phyloP scores from a whole-genome alignment of 2,329 filamentous ascomycete genomes.

The Colletotrichum orbiculare region DNA sequence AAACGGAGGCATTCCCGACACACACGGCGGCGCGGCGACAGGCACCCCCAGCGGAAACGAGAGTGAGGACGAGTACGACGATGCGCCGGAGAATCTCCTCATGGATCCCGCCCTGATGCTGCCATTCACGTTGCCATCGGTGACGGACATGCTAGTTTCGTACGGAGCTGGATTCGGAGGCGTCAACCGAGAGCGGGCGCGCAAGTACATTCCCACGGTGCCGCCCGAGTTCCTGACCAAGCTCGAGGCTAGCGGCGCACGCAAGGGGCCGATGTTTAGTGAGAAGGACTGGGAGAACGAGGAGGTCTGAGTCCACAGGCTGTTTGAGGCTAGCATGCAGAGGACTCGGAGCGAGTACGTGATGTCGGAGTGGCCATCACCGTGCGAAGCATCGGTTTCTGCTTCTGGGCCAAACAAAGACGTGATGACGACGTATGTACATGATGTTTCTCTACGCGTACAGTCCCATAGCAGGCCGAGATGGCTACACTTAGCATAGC shows the following conservation, averaged over 20 bases:
- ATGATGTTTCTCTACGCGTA: too few relatives aligned
- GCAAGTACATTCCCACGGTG: slow-evolving; percentile 96
- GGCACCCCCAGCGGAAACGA: slow-evolving; percentile 46
- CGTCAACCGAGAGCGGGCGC: slow-evolving; percentile 87
- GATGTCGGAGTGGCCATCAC: too few relatives aligned
- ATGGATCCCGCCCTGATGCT: slow-evolving; percentile 92
- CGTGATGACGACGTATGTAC: too few relatives aligned
- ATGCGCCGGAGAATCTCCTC: slow-evolving; percentile 79
- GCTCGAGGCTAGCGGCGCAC: slow-evolving; percentile 72
- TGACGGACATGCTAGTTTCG: slow-evolving; percentile 95
- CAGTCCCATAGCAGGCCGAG: too few relatives aligned
- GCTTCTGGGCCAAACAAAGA: too few relatives aligned
- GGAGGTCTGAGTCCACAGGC: slow-evolving; percentile 55
- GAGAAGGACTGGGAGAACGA: slow-evolving; percentile 77
- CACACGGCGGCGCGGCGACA: slow-evolving; percentile 54
- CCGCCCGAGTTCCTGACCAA: slow-evolving; percentile 93
- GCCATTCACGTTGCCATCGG: slow-evolving; percentile 93
- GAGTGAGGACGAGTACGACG: slow-evolving; percentile 70
- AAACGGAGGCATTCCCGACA: slow-evolving; percentile 57
- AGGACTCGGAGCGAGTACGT: too few relatives aligned
- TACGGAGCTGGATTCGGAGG: slow-evolving; percentile 96
- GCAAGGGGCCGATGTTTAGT: slow-evolving; percentile 66
- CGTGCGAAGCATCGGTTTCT: too few relatives aligned
- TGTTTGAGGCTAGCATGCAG: too few relatives aligned
- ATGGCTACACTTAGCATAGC: too few relatives aligned